A percentile compares a stretch with the other conserved stretches of the same genome.
Evolutionary conservation across 805 yeast genomes (phyloP).

Genomic region (Tetrapisispora nanseiensis): DNA sequence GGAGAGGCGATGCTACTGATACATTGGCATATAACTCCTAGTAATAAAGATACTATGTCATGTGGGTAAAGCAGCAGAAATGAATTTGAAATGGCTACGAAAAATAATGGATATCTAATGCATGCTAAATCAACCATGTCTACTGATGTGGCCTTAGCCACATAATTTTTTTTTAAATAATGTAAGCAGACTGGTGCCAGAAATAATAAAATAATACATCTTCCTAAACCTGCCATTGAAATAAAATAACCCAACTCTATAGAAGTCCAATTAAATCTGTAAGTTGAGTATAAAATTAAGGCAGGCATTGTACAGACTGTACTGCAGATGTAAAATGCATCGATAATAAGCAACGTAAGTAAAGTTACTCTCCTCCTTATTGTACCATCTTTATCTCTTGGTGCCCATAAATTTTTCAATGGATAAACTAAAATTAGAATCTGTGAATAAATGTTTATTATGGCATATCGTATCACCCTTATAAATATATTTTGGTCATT

Average conservation of each 20-base stretch:
- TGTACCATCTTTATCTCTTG: constrained; percentile 25
- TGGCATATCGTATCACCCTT: not conserved
- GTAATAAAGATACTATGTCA: constrained; percentile 18
- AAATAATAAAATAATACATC: constrained; percentile 40
- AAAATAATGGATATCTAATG: constrained; percentile 24
- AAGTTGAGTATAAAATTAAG: constrained; percentile 44
- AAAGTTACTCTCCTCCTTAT: constrained; percentile 37
- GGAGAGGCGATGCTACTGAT: constrained; percentile 48
- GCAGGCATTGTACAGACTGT: constrained; percentile 27
- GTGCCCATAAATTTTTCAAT: constrained; percentile 43
- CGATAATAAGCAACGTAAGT: constrained; percentile 39
- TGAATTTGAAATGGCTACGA: constrained; percentile 33
- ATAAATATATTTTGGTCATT: not conserved
- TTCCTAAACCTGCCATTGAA: constrained; percentile 40
- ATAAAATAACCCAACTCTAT: constrained; percentile 46
- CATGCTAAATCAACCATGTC: constrained; percentile 44
- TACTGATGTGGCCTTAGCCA: constrained; percentile 32
- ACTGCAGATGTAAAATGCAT: constrained; percentile 35
- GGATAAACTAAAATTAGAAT: constrained; percentile 34
- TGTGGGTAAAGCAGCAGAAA: constrained; percentile 25
- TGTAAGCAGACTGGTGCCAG: constrained; percentile 42
- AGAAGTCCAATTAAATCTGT: constrained; percentile 44
- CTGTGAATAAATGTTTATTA: not conserved
- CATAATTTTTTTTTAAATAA: constrained; percentile 30
- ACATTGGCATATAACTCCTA: constrained; percentile 33